A percentile compares a stretch with the other conserved stretches of the same genome.
Conservation (phyloP, 2,329 filamentous ascomycete genomes). For the Fusarium decemcellulare region DNA sequence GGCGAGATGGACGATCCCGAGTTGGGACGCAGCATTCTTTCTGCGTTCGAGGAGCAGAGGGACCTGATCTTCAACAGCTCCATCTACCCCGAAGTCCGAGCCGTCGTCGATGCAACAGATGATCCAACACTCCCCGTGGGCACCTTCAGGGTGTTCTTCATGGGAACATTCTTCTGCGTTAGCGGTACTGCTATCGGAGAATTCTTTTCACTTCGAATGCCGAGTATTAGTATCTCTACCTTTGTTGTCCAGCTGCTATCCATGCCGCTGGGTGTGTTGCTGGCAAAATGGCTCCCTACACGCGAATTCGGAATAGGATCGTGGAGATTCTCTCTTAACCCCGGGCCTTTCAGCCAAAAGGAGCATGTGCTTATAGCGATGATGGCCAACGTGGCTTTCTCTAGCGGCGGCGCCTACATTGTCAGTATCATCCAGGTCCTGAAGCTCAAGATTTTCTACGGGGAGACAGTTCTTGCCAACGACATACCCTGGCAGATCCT, state of each 20-base stretch:
- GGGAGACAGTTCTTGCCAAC: constrained; percentile 52
- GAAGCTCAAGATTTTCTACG: constrained; percentile 60
- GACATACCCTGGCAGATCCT: constrained; percentile 62
- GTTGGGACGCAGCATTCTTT: constrained; percentile 30
- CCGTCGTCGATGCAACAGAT: constrained; percentile 60
- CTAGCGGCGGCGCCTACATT: constrained; percentile 57
- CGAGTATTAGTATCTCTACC: constrained; percentile 56
- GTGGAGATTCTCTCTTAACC: constrained; percentile 56
- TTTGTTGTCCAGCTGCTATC: constrained; percentile 58
- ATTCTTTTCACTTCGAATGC: constrained; percentile 59
- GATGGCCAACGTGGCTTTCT: constrained; percentile 67
- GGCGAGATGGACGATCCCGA: constrained; percentile 28
- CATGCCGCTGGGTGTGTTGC: constrained; percentile 54
- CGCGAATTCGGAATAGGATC: constrained; percentile 10
- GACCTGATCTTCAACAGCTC: constrained; percentile 53
- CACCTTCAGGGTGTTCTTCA: constrained; percentile 57
- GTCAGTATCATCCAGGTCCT: constrained; percentile 62
- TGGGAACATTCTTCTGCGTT: constrained; percentile 56
- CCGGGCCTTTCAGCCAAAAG: constrained; percentile 66
- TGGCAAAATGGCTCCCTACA: constrained; percentile 45
- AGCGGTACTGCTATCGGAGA: constrained; percentile 44
- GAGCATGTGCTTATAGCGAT: constrained; percentile 69
- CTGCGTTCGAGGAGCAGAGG: constrained; percentile 38
- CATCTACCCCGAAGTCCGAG: constrained; percentile 59
- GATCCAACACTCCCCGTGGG: constrained; percentile 56